A percentile compares a stretch with the other conserved stretches of the same genome.
Evolutionary conservation across 2,329 filamentous ascomycete species (phyloP).

Genomic region (Fusarium praegraminearum): DNA sequence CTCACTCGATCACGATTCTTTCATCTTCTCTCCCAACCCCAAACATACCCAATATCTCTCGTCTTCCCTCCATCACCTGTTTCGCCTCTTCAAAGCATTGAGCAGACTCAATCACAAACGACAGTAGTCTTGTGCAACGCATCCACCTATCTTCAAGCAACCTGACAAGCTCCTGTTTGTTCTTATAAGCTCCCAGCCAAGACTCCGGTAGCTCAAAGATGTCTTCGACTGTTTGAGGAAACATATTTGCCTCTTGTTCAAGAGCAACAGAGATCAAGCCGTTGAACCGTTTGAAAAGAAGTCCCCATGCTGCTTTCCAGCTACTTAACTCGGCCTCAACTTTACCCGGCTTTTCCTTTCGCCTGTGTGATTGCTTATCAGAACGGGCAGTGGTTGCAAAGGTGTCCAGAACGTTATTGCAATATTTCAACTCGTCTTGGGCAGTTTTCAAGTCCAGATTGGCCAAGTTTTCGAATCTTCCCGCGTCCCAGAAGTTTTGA

Average conservation of each 20-base stretch:
- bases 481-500: not conserved
- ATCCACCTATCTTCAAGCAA: not conserved
- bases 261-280: not conserved
- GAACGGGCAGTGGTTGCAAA: not conserved
- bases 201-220: slow-evolving; percentile 13
- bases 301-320: slow-evolving; percentile 1
- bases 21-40: slow-evolving; percentile 10
- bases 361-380: not conserved
- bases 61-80: not conserved
- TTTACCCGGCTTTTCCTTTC: not conserved
- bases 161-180: not conserved
- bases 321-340: slow-evolving; percentile 4
- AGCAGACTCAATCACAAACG: not conserved
- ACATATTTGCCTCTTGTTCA: not conserved
- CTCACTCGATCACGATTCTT: slow-evolving; percentile 16
- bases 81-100: not conserved
- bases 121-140: not conserved
- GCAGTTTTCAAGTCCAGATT: not conserved
- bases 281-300: slow-evolving; percentile 10
- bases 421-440: not conserved
- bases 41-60: slow-evolving; percentile 10
- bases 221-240: not conserved
- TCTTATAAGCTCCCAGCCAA: not conserved
- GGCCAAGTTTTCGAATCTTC: not conserved
- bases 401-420: not conserved